Evolutionary conservation across 345 rosid genomes (phyloP).

Genomic region (Syzygium aqueum): DNA sequence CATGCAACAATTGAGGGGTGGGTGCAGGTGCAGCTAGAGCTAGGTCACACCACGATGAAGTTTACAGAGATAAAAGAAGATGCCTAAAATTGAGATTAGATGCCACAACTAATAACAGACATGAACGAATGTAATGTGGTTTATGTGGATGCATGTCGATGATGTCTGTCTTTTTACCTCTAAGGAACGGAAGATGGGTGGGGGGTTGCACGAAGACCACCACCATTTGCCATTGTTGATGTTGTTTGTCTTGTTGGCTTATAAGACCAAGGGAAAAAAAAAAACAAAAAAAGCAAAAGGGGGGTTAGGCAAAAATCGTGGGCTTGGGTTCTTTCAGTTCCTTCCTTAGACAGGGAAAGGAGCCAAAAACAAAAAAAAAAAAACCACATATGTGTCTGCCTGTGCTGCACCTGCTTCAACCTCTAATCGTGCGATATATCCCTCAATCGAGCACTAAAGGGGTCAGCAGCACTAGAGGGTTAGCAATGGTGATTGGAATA

Average conservation of each 20-base stretch:
- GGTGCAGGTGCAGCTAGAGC: background rate
- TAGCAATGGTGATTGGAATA: background rate
- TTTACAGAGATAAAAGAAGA: background rate
- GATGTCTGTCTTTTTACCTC: slow-evolving; percentile 10
- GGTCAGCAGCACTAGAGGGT: background rate
- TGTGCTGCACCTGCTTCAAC: background rate
- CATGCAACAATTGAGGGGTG: background rate
- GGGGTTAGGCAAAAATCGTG: background rate
- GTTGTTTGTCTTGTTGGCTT: background rate
- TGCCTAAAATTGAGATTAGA: background rate
- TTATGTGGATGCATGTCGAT: slow-evolving; percentile 6
- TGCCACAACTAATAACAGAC: background rate
- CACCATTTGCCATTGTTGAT: slow-evolving; percentile 19
- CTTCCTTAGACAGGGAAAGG: background rate
- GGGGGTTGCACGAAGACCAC: slow-evolving; percentile 4
- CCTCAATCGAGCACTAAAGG: background rate
- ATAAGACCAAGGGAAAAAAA: background rate
- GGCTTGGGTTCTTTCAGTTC: background rate
- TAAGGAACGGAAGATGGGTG: slow-evolving; percentile 2
- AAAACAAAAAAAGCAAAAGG: background rate
- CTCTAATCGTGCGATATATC: background rate
- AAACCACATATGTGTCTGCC: background rate
- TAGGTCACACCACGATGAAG: background rate
- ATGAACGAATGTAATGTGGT: background rate
- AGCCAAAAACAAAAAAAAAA: background rate